Conservation (phyloP, 192 early-diverging fungal genomes). For the Coemansia javaensis region DNA sequence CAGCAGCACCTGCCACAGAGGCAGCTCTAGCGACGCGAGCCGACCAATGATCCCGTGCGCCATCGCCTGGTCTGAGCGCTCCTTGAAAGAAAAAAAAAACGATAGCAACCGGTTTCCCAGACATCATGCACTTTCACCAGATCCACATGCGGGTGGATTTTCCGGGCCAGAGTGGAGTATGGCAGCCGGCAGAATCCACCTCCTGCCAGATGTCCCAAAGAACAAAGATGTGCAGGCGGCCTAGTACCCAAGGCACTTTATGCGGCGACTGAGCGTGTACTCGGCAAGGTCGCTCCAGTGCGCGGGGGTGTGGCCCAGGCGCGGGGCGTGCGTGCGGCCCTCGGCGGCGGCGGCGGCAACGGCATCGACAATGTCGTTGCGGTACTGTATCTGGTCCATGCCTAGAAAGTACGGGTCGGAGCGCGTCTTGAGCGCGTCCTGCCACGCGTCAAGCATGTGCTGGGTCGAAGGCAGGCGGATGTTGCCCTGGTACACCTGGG, state of each 20-base stretch:
- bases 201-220: neutral
- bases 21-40: constrained; percentile 7
- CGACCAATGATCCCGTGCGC: neutral
- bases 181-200: neutral
- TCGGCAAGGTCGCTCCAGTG: constrained; percentile 9
- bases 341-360: neutral
- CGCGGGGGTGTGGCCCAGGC: constrained; percentile 1
- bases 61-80: too few relatives aligned
- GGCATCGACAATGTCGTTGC: constrained; percentile 11
- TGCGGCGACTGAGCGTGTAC: constrained; percentile 8
- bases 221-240: too few relatives aligned
- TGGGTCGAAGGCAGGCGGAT: constrained; percentile 13
- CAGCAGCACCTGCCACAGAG: constrained; percentile 34
- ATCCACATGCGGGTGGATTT: too few relatives aligned
- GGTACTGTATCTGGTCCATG: constrained; percentile 18
- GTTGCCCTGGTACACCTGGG: constrained; percentile 32
- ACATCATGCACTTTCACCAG: constrained; percentile 2
- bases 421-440: neutral
- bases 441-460: constrained; percentile 31
- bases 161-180: too few relatives aligned
- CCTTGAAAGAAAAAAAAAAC: neutral
- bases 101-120: neutral
- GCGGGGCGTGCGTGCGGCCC: neutral
- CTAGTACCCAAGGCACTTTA: constrained; percentile 7
- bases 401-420: constrained; percentile 6